Conservation (phyloP, 148 eudicot species). For the Mesembryanthemum crystallinum region DNA sequence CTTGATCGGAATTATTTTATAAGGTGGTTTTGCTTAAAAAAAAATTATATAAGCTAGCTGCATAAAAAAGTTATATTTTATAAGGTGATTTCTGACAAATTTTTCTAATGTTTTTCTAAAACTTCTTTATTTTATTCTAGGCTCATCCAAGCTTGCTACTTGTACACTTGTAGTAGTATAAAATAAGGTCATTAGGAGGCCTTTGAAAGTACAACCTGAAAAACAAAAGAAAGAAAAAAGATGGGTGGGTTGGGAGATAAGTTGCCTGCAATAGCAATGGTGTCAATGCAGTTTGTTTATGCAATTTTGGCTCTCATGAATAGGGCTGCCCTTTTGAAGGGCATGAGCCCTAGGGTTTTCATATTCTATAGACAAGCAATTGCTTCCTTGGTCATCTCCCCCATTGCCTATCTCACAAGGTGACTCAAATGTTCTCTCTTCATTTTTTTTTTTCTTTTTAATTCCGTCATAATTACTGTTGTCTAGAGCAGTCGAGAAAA, state of each 20-base stretch:
- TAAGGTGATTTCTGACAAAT: too few species aligned
- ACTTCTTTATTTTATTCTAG: too few species aligned
- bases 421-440: conserved; percentile 1
- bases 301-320: conserved; percentile 45
- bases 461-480: too few species aligned
- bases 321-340: conserved; percentile 63
- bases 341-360: conserved; percentile 64
- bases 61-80: too few species aligned
- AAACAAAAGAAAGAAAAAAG: too few species aligned
- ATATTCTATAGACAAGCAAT: conserved; percentile 67
- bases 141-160: too few species aligned
- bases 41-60: too few species aligned
- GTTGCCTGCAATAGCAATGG: conserved; percentile 56
- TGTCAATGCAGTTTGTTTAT: conserved; percentile 44
- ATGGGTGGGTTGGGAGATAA: conserved; percentile 36
- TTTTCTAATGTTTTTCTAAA: too few species aligned
- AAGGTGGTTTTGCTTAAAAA: too few species aligned
- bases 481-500: too few species aligned
- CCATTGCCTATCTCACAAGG: conserved; percentile 55
- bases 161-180: too few species aligned
- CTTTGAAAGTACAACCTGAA: neutral
- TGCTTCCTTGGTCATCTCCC: conserved; percentile 61
- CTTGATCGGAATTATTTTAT: too few species aligned
- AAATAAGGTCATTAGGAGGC: neutral
- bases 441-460: neutral